phyloP scores from a whole-genome alignment of 805 yeast species.

The Priceomyces carsonii region DNA sequence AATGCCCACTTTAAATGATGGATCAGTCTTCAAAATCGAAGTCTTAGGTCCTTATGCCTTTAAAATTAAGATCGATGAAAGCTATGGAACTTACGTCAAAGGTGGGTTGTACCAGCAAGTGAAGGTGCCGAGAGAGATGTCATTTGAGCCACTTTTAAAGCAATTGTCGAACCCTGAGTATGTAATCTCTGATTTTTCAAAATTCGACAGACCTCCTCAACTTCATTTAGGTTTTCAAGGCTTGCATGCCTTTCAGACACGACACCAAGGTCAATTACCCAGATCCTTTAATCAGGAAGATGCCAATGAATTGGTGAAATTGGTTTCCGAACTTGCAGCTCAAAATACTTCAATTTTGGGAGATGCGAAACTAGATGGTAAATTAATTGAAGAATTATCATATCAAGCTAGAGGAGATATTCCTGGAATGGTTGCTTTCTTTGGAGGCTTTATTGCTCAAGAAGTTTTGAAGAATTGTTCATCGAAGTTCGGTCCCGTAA shows the following conservation, averaged over 20 bases:
- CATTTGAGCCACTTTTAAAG: slow-evolving; percentile 61
- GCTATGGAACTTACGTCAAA: slow-evolving; percentile 63
- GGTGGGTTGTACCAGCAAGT: slow-evolving; percentile 95
- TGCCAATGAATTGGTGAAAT: slow-evolving; percentile 61
- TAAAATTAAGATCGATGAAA: slow-evolving; percentile 58
- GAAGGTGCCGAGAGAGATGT: slow-evolving; percentile 68
- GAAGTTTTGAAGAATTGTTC: slow-evolving; percentile 95
- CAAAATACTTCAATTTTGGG: slow-evolving; percentile 60
- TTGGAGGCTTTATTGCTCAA: slow-evolving; percentile 95
- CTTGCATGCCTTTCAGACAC: slow-evolving; percentile 67
- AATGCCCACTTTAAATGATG: slow-evolving; percentile 70
- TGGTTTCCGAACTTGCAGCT: slow-evolving; percentile 58
- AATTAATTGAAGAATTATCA: slow-evolving; percentile 69
- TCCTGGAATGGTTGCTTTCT: slow-evolving; percentile 85
- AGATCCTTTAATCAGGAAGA: slow-evolving; percentile 75
- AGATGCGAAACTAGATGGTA: slow-evolving; percentile 54
- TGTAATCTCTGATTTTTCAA: slow-evolving; percentile 84
- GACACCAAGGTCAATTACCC: slow-evolving; percentile 69
- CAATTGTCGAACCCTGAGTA: slow-evolving; percentile 80
- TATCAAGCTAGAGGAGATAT: slow-evolving; percentile 90
- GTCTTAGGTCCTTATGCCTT: slow-evolving; percentile 96
- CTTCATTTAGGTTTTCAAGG: slow-evolving; percentile 93
- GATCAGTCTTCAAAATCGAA: slow-evolving; percentile 69
- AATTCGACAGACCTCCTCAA: slow-evolving; percentile 89
- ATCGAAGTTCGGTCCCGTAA: slow-evolving; percentile 91